Conservation (phyloP, 495 filamentous ascomycete species). For the Tetracladium setigerum region DNA sequence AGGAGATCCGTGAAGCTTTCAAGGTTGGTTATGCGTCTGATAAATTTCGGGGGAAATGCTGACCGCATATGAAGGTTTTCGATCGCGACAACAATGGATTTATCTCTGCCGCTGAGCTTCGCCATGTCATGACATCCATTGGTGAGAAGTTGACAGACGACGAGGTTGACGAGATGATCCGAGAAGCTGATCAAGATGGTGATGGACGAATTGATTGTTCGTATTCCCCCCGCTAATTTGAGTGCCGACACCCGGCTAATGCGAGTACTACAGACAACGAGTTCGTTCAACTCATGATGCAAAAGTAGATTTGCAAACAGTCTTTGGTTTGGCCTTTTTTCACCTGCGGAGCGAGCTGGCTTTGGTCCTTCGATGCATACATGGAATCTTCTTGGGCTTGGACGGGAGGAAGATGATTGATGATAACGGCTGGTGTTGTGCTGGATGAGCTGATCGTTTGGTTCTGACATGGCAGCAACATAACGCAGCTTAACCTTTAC, state of each 20-base stretch:
- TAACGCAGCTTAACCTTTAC: constrained; percentile 18
- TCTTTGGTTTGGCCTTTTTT: constrained; percentile 24
- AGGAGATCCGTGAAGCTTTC: constrained; percentile 88
- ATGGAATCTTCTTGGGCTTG: constrained; percentile 2
- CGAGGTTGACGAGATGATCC: constrained; percentile 99
- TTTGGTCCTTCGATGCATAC: constrained; percentile 1
- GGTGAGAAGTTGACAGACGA: constrained; percentile 99
- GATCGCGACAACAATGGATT: constrained; percentile 99
- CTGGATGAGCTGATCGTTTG: no score
- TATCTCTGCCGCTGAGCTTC: constrained; percentile 94
- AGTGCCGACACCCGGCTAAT: background rate
- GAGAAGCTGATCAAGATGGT: constrained; percentile 97
- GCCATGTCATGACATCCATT: constrained; percentile 99
- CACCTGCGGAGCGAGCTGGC: constrained; percentile 1
- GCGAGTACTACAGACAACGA: constrained; percentile 73
- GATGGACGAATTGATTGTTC: constrained; percentile 93
- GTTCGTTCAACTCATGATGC: constrained; percentile 99
- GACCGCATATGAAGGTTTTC: constrained; percentile 63
- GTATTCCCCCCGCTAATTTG: constrained; percentile 11
- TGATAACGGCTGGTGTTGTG: background rate
- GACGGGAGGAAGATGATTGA: constrained; percentile 3
- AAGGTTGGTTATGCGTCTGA: constrained; percentile 26
- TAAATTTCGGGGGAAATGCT: background rate
- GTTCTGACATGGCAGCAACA: constrained; percentile 1
- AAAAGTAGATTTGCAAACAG: constrained; percentile 63